Percentiles rank a stretch among this genome's conserved stretches.
These are phyloP conservation scores for Pleurotus tuoliensis DNA, from an alignment of 768 basidiomycete species.

Conservation along the genomic window DNA sequence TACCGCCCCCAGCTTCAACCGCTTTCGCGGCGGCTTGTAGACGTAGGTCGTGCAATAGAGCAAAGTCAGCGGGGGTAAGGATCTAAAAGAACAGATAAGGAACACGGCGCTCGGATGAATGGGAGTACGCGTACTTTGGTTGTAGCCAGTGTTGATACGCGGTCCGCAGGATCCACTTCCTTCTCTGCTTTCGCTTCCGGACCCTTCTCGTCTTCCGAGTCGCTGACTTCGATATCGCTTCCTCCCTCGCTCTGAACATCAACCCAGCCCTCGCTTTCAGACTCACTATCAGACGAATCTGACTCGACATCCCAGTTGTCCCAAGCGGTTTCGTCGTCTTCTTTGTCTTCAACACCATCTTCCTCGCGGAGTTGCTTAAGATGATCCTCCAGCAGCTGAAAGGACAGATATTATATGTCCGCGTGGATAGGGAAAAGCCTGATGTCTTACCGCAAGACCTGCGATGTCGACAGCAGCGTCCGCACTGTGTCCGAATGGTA, in stretches of 20 bases:
- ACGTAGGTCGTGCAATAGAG: constrained; percentile 82
- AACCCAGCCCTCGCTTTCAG: constrained; percentile 73
- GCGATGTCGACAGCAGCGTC: constrained; percentile 83
- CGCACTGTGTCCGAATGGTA: constrained; percentile 79
- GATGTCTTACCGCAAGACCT: constrained; percentile 70
- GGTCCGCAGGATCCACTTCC: constrained; percentile 26
- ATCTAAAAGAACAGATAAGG: constrained; percentile 51
- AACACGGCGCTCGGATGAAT: background rate
- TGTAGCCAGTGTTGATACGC: constrained; percentile 66
- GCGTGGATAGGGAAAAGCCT: background rate
- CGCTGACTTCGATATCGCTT: constrained; percentile 70
- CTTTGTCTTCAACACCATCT: constrained; percentile 44
- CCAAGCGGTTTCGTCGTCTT: constrained; percentile 73
- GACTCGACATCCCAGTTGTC: constrained; percentile 87
- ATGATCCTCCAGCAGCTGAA: constrained; percentile 85
- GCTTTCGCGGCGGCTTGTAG: constrained; percentile 72
- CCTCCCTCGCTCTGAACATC: constrained; percentile 69
- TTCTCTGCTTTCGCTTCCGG: constrained; percentile 33
- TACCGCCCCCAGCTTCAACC: constrained; percentile 66
- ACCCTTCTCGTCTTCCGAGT: constrained; percentile 76
- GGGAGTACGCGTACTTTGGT: constrained; percentile 54
- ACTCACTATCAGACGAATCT: constrained; percentile 51
- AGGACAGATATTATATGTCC: constrained; percentile 1
- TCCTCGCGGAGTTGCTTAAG: constrained; percentile 68
- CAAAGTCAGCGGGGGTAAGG: constrained; percentile 95